Conservation (phyloP, 345 rosid species). For the Triadica sebifera region DNA sequence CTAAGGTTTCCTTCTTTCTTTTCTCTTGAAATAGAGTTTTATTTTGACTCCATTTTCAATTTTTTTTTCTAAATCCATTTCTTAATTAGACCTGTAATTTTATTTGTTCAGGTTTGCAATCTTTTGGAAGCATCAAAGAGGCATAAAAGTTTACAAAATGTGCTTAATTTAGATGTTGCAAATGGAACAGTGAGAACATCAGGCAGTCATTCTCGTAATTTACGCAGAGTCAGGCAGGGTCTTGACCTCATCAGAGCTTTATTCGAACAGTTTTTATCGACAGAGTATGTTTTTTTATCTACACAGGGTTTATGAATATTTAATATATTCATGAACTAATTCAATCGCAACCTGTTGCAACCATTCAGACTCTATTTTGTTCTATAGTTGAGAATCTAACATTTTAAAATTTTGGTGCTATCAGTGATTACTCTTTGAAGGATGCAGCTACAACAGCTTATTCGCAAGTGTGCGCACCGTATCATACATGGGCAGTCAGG, state of each 20-base stretch:
- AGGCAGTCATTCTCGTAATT: constrained; percentile 77
- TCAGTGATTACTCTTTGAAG: constrained; percentile 61
- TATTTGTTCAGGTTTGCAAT: constrained; percentile 47
- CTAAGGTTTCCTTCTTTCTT: constrained; percentile 46
- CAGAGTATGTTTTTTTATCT: constrained; percentile 36
- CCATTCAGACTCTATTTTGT: neutral
- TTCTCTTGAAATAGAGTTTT: neutral
- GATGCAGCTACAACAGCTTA: constrained; percentile 87
- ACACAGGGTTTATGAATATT: too few relatives aligned
- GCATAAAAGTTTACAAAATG: constrained; percentile 44
- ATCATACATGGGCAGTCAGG: constrained; percentile 78
- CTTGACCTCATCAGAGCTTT: constrained; percentile 83
- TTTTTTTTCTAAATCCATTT: neutral
- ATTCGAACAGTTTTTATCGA: constrained; percentile 62
- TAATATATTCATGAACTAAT: neutral
- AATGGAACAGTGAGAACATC: constrained; percentile 66
- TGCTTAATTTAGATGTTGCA: constrained; percentile 65
- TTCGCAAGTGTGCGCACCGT: constrained; percentile 84
- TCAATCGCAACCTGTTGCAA: neutral
- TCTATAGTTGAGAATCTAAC: neutral
- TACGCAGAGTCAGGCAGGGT: constrained; percentile 89
- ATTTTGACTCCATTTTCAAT: neutral
- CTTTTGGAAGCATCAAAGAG: constrained; percentile 67
- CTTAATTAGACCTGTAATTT: neutral
- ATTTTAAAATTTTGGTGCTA: neutral